Base-by-base conservation (phyloP, 1,284 basidiomycete genomes). In the Calocybe gambosa region DNA sequence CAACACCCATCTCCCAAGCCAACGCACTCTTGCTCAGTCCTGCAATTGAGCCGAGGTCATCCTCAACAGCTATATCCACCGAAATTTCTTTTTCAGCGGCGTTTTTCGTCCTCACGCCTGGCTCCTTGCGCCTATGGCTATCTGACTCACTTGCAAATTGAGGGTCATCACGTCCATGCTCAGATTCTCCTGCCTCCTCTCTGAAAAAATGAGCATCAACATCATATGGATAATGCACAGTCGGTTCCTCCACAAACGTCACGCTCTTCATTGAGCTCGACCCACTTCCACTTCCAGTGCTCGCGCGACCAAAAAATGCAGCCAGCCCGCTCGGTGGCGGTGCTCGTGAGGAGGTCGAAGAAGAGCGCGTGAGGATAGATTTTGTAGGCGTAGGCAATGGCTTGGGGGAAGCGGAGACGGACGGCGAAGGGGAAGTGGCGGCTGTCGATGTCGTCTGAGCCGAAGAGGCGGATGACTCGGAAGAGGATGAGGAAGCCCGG, bases 161-260 rank as follows among this genome's bases (percentile, higher is more conserved):
- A 26, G 33, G 18, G 23, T 41, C 19, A 18, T 38, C 35, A n/a
- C 19, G 10, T 12, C 33, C 18, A n/a, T 43, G 18, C 21, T 43
- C 52, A 15, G 29, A 33, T 21, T 33, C 43, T 19, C 16, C 18
- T 18, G 26, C 43, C 37, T 45, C 48, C 19, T 47, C 48, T 35
- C 3, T 55, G 18, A 25, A 33, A n/a, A 34, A 31, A n/a, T 40
- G 42, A 13, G 46, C 36, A 31, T 49, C 46, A 54, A 56, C 45
- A 50, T 57, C 34, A 53, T 31, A 41, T 4, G 52, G 62, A 50
- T 74, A 75, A 55, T 73, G 70, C 15, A 75, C 66, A 4, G 65
- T 71, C 15, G 73, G 72, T 44, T 64, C 64, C 33, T 74, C 72
- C 18, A 69, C 72, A 44, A 77, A 77, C 42, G 72, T 75, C 43